Percentiles rank a stretch among this genome's conserved stretches.
Conservation (phyloP, 2,329 filamentous ascomycete genomes). For the Alternaria conjuncta region DNA sequence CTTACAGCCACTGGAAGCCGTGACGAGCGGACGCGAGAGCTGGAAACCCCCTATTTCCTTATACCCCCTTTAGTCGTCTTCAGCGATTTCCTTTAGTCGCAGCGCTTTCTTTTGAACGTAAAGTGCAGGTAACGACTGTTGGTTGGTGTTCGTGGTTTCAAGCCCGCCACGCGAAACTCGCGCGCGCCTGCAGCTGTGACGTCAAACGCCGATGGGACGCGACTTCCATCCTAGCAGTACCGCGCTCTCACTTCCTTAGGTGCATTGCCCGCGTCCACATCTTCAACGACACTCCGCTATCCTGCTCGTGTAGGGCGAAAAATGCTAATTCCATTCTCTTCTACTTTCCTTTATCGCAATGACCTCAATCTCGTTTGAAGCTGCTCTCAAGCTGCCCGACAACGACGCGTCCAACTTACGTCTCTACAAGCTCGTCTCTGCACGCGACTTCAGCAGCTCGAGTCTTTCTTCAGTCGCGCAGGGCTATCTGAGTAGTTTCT, state of each 20-base stretch:
- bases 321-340: neutral
- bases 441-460: constrained; percentile 9
- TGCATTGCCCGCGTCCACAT: neutral
- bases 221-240: neutral
- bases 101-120: neutral
- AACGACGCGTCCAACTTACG: constrained; percentile 21
- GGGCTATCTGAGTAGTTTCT: constrained; percentile 38
- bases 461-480: constrained; percentile 23
- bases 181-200: constrained; percentile 2
- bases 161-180: neutral
- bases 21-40: neutral
- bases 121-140: neutral
- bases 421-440: constrained; percentile 26
- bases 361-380: constrained; percentile 24
- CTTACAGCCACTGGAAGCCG: neutral
- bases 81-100: neutral
- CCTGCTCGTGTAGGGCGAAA: neutral
- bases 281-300: neutral
- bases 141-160: constrained; percentile 1
- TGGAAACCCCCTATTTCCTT: neutral
- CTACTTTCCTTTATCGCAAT: constrained; percentile 10
- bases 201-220: neutral
- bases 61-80: neutral
- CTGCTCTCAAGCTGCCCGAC: constrained; percentile 30
- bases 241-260: neutral